Evolutionary conservation across 768 basidiomycete species (phyloP).

Genomic region (Rhodotorula graminis): DNA sequence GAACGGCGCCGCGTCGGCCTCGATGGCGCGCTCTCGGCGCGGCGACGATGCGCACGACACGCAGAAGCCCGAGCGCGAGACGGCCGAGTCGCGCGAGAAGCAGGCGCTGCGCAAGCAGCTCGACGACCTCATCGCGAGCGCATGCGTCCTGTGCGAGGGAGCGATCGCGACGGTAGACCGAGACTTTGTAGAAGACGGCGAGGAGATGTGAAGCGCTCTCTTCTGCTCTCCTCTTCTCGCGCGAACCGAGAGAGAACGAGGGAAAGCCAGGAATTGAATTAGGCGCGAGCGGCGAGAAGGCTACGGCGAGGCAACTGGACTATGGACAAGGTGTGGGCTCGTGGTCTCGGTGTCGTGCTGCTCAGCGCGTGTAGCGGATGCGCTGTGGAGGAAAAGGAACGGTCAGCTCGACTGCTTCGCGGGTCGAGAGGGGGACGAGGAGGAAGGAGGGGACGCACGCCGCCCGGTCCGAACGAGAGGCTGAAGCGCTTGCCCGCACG

Average conservation of each 20-base stretch:
- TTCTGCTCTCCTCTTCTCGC: background rate
- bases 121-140: conserved; percentile 81
- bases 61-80: conserved; percentile 52
- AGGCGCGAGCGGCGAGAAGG: too few relatives aligned
- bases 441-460: background rate
- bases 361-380: too few relatives aligned
- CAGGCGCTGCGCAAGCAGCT: conserved; percentile 76
- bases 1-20: background rate
- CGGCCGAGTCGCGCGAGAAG: conserved; percentile 68
- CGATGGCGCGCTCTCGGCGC: background rate
- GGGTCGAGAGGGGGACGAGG: background rate
- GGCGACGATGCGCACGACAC: conserved; percentile 47
- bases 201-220: conserved; percentile 21
- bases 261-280: background rate
- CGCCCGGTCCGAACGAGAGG: conserved; percentile 7
- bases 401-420: background rate
- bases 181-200: conserved; percentile 71
- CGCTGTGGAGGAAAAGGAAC: background rate
- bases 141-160: conserved; percentile 88
- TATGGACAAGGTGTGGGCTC: too few relatives aligned
- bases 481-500: conserved; percentile 12
- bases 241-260: background rate
- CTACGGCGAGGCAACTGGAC: too few relatives aligned
- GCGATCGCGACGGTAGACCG: conserved; percentile 79
- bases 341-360: too few relatives aligned